phyloP scores from a whole-genome alignment of 805 yeast species.

The Starmerella powellii region DNA sequence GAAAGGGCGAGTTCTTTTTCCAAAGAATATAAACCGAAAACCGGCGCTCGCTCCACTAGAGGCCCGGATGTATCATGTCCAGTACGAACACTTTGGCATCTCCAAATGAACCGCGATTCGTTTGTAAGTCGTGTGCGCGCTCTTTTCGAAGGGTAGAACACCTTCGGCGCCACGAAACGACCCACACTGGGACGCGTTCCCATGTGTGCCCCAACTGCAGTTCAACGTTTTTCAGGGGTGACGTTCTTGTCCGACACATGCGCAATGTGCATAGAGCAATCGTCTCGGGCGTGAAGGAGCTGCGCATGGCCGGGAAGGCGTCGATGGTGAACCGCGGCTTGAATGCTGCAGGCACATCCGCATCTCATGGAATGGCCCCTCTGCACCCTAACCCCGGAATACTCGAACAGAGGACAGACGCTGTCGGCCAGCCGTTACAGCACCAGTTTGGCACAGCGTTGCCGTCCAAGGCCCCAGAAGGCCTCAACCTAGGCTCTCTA shows the following conservation, averaged over 20 bases:
- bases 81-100: neutral
- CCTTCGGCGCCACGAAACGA: slow-evolving; percentile 11
- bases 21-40: neutral
- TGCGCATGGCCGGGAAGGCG: neutral
- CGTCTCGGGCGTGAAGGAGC: slow-evolving; percentile 2
- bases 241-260: slow-evolving; percentile 8
- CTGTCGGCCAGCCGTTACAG: too few species aligned
- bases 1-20: too few species aligned
- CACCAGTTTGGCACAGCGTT: too few species aligned
- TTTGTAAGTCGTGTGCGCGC: slow-evolving; percentile 5
- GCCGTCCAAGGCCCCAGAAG: too few species aligned
- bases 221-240: slow-evolving; percentile 11
- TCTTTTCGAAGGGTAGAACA: slow-evolving; percentile 10
- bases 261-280: slow-evolving; percentile 6
- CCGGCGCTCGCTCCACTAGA: neutral
- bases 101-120: neutral
- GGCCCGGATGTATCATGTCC: neutral
- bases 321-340: too few species aligned
- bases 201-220: slow-evolving; percentile 4
- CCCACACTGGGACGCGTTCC: slow-evolving; percentile 10
- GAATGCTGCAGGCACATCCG: slow-evolving; percentile 3
- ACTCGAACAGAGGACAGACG: neutral
- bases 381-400: neutral
- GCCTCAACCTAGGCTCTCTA: too few species aligned
- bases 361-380: neutral